A percentile compares a stretch with the other conserved stretches of the same genome.
phyloP scores from a whole-genome alignment of 192 early-diverging fungal genomes.

The Rhizophagus sp. region DNA sequence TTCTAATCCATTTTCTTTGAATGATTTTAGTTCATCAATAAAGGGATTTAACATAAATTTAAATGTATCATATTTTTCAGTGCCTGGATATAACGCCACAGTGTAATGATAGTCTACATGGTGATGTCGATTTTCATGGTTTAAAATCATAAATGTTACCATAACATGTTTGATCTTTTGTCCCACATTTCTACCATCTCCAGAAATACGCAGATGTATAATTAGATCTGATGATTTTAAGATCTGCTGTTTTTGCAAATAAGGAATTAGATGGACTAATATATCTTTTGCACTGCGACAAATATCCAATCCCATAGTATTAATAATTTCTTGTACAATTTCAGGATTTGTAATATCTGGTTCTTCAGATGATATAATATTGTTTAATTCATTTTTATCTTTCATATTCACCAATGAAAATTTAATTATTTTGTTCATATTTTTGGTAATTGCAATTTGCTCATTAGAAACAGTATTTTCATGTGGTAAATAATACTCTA shows the following conservation, averaged over 20 bases:
- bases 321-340: not conserved
- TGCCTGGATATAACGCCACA: not conserved
- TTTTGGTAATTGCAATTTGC: not conserved
- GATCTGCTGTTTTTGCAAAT: not conserved
- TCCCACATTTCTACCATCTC: not conserved
- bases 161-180: slow-evolving; percentile 6
- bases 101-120: slow-evolving; percentile 16
- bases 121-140: not conserved
- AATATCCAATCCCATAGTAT: not conserved
- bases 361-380: not conserved
- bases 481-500: not conserved
- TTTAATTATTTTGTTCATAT: slow-evolving; percentile 8
- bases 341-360: not conserved
- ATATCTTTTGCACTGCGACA: not conserved
- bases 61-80: not conserved
- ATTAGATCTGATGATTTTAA: not conserved
- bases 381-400: not conserved
- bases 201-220: slow-evolving; percentile 2
- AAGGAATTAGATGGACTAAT: not conserved
- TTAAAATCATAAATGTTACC: slow-evolving; percentile 14
- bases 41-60: not conserved
- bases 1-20: not conserved
- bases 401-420: not conserved
- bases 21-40: not conserved
- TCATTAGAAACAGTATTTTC: not conserved